These are phyloP conservation scores for Podaxis pistillaris DNA, from an alignment of 768 basidiomycete genomes.

Conservation along the genomic window DNA sequence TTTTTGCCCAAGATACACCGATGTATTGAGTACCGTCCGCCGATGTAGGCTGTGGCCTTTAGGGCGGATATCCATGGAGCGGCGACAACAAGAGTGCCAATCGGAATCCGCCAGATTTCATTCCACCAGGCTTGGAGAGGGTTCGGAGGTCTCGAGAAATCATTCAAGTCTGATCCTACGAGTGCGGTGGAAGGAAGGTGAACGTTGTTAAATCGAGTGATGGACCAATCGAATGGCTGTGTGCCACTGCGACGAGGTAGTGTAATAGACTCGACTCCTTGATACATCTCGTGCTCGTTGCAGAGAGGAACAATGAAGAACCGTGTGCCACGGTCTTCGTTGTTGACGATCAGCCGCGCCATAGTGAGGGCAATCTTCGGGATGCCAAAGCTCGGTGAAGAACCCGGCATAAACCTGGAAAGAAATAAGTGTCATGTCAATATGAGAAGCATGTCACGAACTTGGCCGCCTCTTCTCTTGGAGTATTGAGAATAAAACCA, in stretches of 20 bases:
- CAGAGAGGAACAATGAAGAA: slow-evolving; percentile 58
- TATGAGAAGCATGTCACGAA: slow-evolving; percentile 24
- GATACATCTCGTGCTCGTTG: slow-evolving; percentile 50
- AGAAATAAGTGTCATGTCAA: slow-evolving; percentile 11
- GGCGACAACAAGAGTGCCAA: slow-evolving; percentile 52
- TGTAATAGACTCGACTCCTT: slow-evolving; percentile 47
- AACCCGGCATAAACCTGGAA: slow-evolving; percentile 57
- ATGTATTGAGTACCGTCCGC: slow-evolving; percentile 57
- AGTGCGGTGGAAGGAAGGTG: slow-evolving; percentile 48
- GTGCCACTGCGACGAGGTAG: slow-evolving; percentile 53
- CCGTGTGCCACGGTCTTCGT: slow-evolving; percentile 47
- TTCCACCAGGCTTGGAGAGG: slow-evolving; percentile 54
- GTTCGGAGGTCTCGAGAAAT: slow-evolving; percentile 36
- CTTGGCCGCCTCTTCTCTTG: slow-evolving; percentile 59
- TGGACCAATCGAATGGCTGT: slow-evolving; percentile 53
- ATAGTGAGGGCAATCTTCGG: slow-evolving; percentile 56
- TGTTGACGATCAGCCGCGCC: slow-evolving; percentile 52
- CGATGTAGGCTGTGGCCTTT: slow-evolving; percentile 53
- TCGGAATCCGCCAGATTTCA: slow-evolving; percentile 52
- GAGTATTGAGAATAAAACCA: slow-evolving; percentile 56
- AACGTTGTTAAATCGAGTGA: slow-evolving; percentile 56
- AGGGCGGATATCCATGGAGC: slow-evolving; percentile 51
- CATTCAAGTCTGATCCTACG: slow-evolving; percentile 42
- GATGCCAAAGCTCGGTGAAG: slow-evolving; percentile 51
- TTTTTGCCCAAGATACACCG: slow-evolving; percentile 47